Base-by-base conservation (phyloP, 768 basidiomycete species). In the Lentinus tigrinus region DNA sequence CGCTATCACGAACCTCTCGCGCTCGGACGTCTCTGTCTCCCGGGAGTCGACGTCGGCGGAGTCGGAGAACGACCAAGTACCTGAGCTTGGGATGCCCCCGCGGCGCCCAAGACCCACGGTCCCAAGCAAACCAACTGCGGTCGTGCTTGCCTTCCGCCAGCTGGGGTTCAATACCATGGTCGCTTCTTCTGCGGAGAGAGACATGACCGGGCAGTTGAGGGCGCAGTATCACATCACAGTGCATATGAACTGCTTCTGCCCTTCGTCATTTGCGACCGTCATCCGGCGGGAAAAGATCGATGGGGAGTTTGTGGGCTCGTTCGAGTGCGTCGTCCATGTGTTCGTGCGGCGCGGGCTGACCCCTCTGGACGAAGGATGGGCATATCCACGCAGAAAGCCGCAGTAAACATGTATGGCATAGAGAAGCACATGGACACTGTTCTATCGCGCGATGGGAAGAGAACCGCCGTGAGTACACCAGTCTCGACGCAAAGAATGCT, bases 181-280 rank as follows among this genome's bases (percentile, higher is more conserved):
- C n/a, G 59, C 34, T 28, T 68, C 31, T 6, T 31, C 31, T 31
- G 31, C 7, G 3, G 31, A 1, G 31, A 11, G 31, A 31, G 31
- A 23, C 53, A 26, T 27, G 36, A 47, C 21, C 47, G 52, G 19
- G 31, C 37, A 7, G 54, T 51, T 44, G 19, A 39, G 26, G 21
- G 58, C 72, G 3, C 69, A 75, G 16, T 80, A 80, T 47, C 76
- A 75, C 53, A 77, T 82, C 23, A 73, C 76, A 14, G 78, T 81
- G 23, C 75, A 70, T 52, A 67, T 79, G 70, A 81, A 81, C 63
- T 79, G 78, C 62, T 81, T 81, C 61, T 78, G 77, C 4, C 80
- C 80, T 1, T 73, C 78, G 2, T 80, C 78, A 8, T 75, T 74
- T 63, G 78, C 80, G 26, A 81, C 81, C 0, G 73, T 75, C 3